Evolutionary conservation across 169 alveolate species (phyloP).

Genomic region (Eimeria sp.): DNA sequence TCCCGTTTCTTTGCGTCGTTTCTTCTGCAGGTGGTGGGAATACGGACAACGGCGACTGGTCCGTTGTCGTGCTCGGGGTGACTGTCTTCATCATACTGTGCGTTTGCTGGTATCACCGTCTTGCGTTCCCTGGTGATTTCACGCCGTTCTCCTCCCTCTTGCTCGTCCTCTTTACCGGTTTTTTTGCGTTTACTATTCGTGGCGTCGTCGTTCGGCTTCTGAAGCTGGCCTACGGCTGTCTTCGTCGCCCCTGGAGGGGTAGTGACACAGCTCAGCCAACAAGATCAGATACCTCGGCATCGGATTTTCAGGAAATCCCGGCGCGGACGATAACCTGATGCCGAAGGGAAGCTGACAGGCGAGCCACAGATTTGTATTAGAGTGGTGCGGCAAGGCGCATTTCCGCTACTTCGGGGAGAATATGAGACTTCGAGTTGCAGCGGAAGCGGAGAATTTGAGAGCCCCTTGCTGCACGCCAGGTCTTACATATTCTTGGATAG

Average conservation of each 20-base stretch:
- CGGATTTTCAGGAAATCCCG: constrained; percentile 22
- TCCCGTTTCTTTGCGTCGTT: neutral
- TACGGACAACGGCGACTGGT: constrained; percentile 51
- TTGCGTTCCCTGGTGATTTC: constrained; percentile 54
- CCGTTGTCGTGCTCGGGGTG: constrained; percentile 58
- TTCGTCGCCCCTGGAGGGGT: constrained; percentile 47
- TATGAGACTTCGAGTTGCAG: neutral
- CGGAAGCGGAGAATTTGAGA: neutral
- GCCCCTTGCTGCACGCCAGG: constrained; percentile 4
- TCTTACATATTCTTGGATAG: neutral
- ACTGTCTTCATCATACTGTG: constrained; percentile 61
- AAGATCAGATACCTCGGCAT: constrained; percentile 19
- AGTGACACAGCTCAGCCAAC: constrained; percentile 24
- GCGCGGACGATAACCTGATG: neutral
- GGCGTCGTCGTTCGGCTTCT: constrained; percentile 66
- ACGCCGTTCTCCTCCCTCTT: constrained; percentile 60
- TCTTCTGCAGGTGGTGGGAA: constrained; percentile 26
- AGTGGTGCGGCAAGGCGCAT: neutral
- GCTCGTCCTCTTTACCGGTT: constrained; percentile 54
- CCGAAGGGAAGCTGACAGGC: neutral
- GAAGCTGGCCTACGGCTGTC: constrained; percentile 41
- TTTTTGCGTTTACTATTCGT: constrained; percentile 57
- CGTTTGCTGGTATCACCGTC: constrained; percentile 73
- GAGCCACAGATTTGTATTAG: neutral
- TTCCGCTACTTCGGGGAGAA: neutral